A percentile compares a stretch with the other conserved stretches of the same genome.
phyloP scores from a whole-genome alignment of 306 rosid species.

The Fragaria iinumae region DNA sequence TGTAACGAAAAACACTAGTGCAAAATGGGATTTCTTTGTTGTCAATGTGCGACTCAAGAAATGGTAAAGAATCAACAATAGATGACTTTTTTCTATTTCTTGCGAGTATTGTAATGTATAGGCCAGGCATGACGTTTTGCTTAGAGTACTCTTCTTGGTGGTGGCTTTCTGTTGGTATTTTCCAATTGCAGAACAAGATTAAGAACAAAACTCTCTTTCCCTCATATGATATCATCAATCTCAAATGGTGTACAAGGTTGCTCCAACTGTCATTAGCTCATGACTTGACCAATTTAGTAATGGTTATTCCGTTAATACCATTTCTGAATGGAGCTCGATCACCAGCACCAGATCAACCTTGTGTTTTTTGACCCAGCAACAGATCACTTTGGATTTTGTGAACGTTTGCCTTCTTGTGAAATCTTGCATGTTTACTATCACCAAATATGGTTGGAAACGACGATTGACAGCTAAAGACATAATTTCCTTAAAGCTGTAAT shows the following conservation, averaged over 20 bases:
- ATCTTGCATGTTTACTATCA: neutral
- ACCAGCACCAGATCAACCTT: neutral
- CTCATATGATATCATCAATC: neutral
- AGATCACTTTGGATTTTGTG: neutral
- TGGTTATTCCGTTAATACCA: neutral
- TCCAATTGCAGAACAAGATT: neutral
- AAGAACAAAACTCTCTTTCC: neutral
- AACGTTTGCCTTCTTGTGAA: neutral
- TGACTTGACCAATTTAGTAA: neutral
- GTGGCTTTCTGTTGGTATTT: neutral
- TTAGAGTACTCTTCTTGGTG: neutral
- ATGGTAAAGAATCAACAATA: neutral
- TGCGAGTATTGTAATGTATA: neutral
- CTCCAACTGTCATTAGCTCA: slow-evolving; percentile 23
- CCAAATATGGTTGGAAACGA: neutral
- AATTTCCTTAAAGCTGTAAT: neutral
- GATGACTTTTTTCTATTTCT: neutral
- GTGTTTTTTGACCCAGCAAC: neutral
- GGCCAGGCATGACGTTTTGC: neutral
- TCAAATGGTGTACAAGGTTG: neutral
- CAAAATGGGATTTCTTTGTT: neutral
- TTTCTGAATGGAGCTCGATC: neutral
- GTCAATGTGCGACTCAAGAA: neutral
- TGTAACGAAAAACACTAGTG: neutral
- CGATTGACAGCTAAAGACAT: neutral